Evolutionary conservation across 139 green algal genomes (phyloP), one percentile per base, ranked within the genome.

Genomic region (Closterium sp.): DNA sequence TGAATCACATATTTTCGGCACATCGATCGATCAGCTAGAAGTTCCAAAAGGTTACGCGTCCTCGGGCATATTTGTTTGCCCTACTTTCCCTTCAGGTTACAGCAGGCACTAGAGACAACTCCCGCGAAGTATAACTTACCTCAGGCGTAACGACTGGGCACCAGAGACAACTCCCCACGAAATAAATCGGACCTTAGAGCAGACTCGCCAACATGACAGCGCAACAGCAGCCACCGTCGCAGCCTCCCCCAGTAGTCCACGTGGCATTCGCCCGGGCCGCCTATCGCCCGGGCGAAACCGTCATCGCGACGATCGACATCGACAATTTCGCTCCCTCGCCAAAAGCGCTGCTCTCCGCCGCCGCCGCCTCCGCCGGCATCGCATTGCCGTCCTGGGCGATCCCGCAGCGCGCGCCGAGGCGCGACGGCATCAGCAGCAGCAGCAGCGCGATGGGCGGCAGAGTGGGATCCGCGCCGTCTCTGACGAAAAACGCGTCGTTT

Each of bases 231-330:
- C 62, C 62, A 24, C 62, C 62, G 17, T 79, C 62, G 62, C 62
- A 79, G 62, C 62, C 62, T 79, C 62, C 88, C 4, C 90, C 90
- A 29, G 31, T 29, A 19, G 86, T 93, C 27, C 90, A 93, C 38
- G 28, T 94, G 24, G 94, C 42, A 27, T n/a, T 94, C 24, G 89
- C 27, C 42, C 45, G 70, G 13, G 7, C 91, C 22, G 91, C 91
- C 19, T 94, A 88, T 87, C 88, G 91, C 28, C 91, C 91, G 31
- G 91, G 91, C 34, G 91, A 94, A 70, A 88, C 38, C 21, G 38
- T 94, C n/a, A 88, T 89, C 38, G 91, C 91, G 17, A 29, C 89
- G 22, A 89, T 94, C 28, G 89, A 94, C 42, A 29, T 94, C 24
- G 38, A 93, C 31, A 92, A 94, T 21, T 32, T 29, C 62, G 62